Evolutionary conservation across 2,329 filamentous ascomycete species (phyloP), one percentile per base, ranked within the genome.

Genomic region (Fusarium napiforme): DNA sequence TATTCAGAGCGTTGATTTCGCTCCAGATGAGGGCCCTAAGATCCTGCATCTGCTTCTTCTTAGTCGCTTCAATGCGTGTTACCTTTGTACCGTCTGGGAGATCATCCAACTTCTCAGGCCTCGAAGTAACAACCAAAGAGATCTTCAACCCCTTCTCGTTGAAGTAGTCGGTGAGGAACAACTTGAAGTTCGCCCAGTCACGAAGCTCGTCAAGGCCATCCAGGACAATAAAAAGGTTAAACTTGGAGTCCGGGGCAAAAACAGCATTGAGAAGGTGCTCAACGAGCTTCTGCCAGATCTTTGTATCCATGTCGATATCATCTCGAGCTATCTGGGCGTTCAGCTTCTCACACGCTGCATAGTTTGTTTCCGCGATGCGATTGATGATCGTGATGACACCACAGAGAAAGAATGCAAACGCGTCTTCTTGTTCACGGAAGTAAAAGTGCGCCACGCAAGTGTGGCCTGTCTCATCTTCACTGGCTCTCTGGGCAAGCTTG

Each of bases 391-490:
- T 79, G 7, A 78, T 67, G 3, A 83, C 36, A 2, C 76, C 79
- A 21, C 72, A 76, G 7, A 77, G 18, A 3, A 80, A 71, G 0
- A 64, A 68, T 0, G 77, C 70, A 70, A 73, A 64, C 0, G 9
- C 79, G 59, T 34, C 75, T 9, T 78, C 67, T 21, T 82, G 81
- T 45, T 83, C 81, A 3, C 80, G 79, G 60, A 83, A 83, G 55
- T 82, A 83, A 60, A 82, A 84, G 45, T 83, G 80, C 1, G 79
- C 71, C 2, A 78, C 75, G 23, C 76, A 78, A 2, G 75, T 75
- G 32, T 64, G 65, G 1, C 68, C 60, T 2, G 62, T 40, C 5
- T 75, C 30, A 21, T 80, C 75, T 1, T 72, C 70, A 2, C 49
- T 32, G 0, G 69, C 74, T 15, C 65, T 43, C 0, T 69, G 45